Base-by-base conservation (phyloP, 2,329 filamentous ascomycete genomes). In the Domatiomyces catenatus region DNA sequence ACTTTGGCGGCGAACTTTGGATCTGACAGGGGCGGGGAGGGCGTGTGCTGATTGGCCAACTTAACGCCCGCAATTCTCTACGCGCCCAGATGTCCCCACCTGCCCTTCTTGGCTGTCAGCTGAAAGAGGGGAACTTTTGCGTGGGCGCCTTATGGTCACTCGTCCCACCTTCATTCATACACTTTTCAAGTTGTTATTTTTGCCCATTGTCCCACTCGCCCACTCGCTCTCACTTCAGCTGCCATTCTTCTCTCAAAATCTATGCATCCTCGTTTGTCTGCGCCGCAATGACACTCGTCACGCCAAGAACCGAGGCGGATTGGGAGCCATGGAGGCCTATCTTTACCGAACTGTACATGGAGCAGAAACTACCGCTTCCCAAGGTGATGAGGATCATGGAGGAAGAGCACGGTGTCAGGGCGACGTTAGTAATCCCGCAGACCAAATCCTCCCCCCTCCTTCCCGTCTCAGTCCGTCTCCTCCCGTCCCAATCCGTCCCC, bases 321-420 rank as follows among this genome's bases (percentile, higher is more conserved):
- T 83, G 80, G 80, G 75, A 79, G 50, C 77, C 76, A 52, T 83
- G 83, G 64, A 72, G 75, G 58, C 73, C 75, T 15, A 70, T 78
- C 54, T 81, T 78, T 67, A 79, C 76, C 63, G 75, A 77, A 56
- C 75, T 90, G 60, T 92, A 88, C 60, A 84, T 89, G 56, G 77
- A 80, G 51, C 81, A 90, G 66, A 78, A 79, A 10, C 49, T 47
- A 22, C 76, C 78, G 26, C 67, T 88, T 50, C 77, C 83, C 59
- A 79, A 88, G 57, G 81, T 90, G 32, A 82, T 84, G 70, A 73
- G 79, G 15, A 80, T 80, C 60, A 80, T 86, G 72, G 77, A 73
- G 56, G 69, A 68, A 52, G 70, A 74, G 52, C 72, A 83, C 68
- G 73, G 77, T 53, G 86, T 88, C 64, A 72, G 77, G 28, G 84